Percentiles rank a stretch among this genome's conserved stretches.
Evolutionary conservation across 148 eudicot genomes (phyloP).

Genomic region (Rhododendron mucronatum): DNA sequence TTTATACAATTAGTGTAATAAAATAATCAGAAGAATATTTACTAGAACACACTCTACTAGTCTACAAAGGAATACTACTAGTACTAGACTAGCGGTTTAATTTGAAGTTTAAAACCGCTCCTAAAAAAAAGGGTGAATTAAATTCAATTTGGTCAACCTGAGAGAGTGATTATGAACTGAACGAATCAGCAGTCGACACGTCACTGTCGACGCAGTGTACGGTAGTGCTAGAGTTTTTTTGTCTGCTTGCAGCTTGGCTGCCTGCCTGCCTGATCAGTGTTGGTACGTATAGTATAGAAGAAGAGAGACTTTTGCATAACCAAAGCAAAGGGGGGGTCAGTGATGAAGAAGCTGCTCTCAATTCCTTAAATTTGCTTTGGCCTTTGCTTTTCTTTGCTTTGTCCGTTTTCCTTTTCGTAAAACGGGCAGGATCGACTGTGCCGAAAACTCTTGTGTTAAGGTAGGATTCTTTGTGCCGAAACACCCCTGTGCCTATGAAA

Average conservation of each 20-base stretch:
- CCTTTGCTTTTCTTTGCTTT: background rate
- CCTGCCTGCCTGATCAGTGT: background rate
- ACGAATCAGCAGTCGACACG: conserved; percentile 4
- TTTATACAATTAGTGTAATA: no score
- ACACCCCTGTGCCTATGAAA: no score
- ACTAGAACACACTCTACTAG: no score
- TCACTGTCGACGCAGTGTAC: background rate
- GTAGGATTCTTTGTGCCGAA: no score
- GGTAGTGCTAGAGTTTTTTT: background rate
- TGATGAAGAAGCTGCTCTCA: background rate
- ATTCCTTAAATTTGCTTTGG: background rate
- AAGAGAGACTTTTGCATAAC: background rate
- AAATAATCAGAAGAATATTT: no score
- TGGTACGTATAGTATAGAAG: background rate
- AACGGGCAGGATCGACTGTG: background rate
- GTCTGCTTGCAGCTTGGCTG: background rate
- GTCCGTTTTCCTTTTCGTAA: background rate
- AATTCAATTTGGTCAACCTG: background rate
- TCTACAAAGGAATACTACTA: no score
- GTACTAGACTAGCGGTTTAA: no score
- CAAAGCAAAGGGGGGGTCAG: background rate
- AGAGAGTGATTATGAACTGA: background rate
- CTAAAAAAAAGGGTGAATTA: no score
- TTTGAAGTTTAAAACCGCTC: no score
- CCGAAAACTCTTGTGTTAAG: no score